phyloP scores from a whole-genome alignment of 2,329 filamentous ascomycete species.

The Aureobasidium sp. region DNA sequence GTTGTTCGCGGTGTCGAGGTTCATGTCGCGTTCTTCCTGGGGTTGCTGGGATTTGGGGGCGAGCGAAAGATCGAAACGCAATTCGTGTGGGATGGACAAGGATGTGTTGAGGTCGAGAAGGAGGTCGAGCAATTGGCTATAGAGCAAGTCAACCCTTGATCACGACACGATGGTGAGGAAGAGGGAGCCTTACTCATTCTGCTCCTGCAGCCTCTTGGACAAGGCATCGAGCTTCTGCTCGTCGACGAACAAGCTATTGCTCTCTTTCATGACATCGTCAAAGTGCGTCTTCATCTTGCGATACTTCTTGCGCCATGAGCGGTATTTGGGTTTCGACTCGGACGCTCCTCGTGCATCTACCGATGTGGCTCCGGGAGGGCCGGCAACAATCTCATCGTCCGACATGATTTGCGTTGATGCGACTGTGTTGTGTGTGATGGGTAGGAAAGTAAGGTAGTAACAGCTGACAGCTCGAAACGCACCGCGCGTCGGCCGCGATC shows the following conservation, averaged over 20 bases:
- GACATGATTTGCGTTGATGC: constrained; percentile 9
- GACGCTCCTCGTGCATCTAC: background rate
- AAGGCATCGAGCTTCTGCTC: constrained; percentile 74
- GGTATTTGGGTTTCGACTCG: constrained; percentile 25
- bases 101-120: constrained; percentile 84
- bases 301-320: constrained; percentile 66
- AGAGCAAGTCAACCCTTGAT: constrained; percentile 2
- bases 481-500: background rate
- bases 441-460: background rate
- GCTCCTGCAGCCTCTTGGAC: constrained; percentile 73
- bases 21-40: constrained; percentile 18
- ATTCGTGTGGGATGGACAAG: constrained; percentile 63
- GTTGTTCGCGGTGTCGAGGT: constrained; percentile 21
- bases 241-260: constrained; percentile 71
- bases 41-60: constrained; percentile 34
- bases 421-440: background rate
- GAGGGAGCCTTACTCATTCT: constrained; percentile 70
- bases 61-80: constrained; percentile 61
- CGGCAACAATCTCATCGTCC: constrained; percentile 12
- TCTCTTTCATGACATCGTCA: constrained; percentile 67
- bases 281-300: constrained; percentile 79
- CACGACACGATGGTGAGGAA: background rate
- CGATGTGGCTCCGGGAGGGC: background rate
- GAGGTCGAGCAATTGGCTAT: constrained; percentile 77
- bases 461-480: background rate